phyloP scores from a whole-genome alignment of 2,329 filamentous ascomycete genomes.

The Fusarium napiforme region DNA sequence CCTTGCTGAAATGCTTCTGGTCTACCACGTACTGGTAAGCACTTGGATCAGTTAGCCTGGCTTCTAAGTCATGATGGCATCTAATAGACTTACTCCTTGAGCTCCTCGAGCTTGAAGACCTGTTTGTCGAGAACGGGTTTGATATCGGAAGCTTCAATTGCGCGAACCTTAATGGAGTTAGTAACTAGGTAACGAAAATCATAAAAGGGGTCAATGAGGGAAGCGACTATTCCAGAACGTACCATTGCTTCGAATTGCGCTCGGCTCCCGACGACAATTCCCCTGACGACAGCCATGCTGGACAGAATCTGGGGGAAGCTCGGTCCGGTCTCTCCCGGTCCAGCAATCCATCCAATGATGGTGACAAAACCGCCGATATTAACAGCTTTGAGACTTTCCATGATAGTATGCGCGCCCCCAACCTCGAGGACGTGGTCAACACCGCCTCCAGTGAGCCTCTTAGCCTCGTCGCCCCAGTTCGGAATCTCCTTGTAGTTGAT shows the following conservation, averaged over 20 bases:
- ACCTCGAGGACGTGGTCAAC: not conserved
- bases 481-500: not conserved
- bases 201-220: not conserved
- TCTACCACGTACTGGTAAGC: not conserved
- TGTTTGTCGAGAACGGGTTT: not conserved
- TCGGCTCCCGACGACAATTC: not conserved
- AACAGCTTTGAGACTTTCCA: not conserved
- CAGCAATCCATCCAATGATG: not conserved
- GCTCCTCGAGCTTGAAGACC: not conserved
- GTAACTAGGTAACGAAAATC: too few species aligned
- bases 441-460: not conserved
- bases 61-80: accelerated
- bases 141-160: not conserved
- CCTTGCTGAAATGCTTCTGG: not conserved
- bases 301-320: not conserved
- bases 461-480: not conserved
- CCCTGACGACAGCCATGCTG: not conserved
- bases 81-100: not conserved
- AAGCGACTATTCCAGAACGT: not conserved
- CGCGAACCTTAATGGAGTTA: not conserved
- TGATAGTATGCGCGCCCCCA: not conserved
- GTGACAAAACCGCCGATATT: not conserved
- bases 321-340: not conserved
- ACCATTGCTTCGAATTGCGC: not conserved
- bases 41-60: not conserved